Conservation (phyloP, 202 grass and related monocot genomes). For the Bolboschoenoplectus hybrid region DNA sequence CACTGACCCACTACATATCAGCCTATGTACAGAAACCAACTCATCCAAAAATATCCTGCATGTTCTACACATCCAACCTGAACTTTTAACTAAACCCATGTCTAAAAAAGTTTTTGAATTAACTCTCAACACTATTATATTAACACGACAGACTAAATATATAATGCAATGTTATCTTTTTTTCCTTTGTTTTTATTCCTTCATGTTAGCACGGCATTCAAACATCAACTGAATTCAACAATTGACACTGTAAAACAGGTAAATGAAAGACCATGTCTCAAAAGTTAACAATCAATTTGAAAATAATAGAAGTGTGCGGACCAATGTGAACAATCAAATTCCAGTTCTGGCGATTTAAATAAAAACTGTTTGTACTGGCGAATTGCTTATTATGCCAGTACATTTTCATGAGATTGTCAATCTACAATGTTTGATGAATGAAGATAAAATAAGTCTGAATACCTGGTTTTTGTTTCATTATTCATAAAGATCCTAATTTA, state of each 20-base stretch:
- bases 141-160: background rate
- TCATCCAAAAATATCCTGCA: too few relatives aligned
- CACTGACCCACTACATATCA: too few relatives aligned
- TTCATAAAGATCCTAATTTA: slow-evolving; percentile 2
- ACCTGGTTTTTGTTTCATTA: background rate
- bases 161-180: background rate
- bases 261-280: background rate
- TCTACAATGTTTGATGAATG: background rate
- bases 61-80: too few relatives aligned
- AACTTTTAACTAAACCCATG: too few relatives aligned
- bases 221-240: background rate
- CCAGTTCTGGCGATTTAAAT: background rate
- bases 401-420: background rate
- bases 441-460: background rate
- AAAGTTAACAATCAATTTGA: background rate
- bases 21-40: too few relatives aligned
- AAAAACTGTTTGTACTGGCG: background rate
- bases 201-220: background rate
- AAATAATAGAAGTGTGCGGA: background rate
- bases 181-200: background rate
- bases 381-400: background rate
- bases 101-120: too few relatives aligned
- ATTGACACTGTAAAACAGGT: background rate
- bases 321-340: too few relatives aligned
- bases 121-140: background rate